phyloP scores from a whole-genome alignment of 169 alveolate genomes.

The Ichthyophthirius multifiliis region DNA sequence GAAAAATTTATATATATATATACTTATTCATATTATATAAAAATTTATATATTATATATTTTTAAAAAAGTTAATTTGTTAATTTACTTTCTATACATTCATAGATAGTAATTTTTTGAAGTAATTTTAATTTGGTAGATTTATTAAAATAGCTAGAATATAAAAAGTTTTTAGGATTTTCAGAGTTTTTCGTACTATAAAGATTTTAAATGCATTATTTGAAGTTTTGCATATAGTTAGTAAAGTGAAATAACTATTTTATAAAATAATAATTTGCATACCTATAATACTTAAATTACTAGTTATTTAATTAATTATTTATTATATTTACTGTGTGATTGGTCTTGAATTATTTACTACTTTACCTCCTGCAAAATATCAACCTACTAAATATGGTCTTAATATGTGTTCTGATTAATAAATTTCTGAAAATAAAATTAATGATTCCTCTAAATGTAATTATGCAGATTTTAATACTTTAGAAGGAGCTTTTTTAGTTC shows the following conservation, averaged over 20 bases:
- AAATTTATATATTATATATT: too few relatives aligned
- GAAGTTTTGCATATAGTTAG: conserved; percentile 14
- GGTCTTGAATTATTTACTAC: conserved; percentile 15
- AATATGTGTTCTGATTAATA: too few relatives aligned
- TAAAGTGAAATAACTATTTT: neutral
- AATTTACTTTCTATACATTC: neutral
- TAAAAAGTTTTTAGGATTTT: conserved; percentile 31
- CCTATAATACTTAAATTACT: conserved; percentile 19
- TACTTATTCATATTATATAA: neutral
- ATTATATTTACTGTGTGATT: conserved; percentile 2
- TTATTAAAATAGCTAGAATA: conserved; percentile 26
- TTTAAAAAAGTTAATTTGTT: neutral
- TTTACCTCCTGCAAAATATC: too few relatives aligned
- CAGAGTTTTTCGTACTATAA: conserved; percentile 30
- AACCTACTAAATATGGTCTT: too few relatives aligned
- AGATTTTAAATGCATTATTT: neutral
- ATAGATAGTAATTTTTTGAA: neutral
- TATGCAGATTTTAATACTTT: conserved; percentile 21
- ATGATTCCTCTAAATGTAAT: too few relatives aligned
- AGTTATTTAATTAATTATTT: conserved; percentile 2
- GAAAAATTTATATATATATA: neutral
- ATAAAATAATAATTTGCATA: conserved; percentile 28
- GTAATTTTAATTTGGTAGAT: conserved; percentile 12
- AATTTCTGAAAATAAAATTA: too few relatives aligned
- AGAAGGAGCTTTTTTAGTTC: conserved; percentile 10